Evolutionary conservation across 1,284 basidiomycete genomes (phyloP).

Genomic region (Puccinia coronata): DNA sequence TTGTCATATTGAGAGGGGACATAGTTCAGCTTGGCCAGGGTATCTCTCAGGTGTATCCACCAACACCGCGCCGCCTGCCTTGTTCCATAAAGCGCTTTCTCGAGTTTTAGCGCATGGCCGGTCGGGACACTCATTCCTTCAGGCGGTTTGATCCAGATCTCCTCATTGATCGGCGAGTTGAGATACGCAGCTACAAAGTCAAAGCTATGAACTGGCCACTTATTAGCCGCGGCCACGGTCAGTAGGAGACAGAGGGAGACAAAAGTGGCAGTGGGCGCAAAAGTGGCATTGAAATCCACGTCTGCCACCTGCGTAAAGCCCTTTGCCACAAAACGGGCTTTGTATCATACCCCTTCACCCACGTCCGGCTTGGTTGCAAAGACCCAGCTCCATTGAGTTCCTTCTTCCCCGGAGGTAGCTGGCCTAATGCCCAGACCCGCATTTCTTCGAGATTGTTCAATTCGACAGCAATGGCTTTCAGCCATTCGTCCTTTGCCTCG

Average conservation of each 20-base stretch:
- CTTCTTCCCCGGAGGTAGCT: not conserved
- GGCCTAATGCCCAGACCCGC: not conserved
- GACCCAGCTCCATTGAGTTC: not conserved
- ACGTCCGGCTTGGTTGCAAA: not conserved
- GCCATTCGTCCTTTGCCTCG: too few relatives aligned
- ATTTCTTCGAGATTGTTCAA: not conserved
- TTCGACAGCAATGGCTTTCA: too few relatives aligned
- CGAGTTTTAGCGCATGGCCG: not conserved
- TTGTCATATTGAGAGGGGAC: not conserved
- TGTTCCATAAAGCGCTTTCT: conserved; percentile 26
- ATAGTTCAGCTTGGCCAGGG: not conserved
- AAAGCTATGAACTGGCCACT: conserved; percentile 5
- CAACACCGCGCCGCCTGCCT: conserved; percentile 21
- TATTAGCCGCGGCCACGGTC: not conserved
- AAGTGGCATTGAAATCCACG: not conserved
- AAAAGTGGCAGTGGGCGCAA: conserved; percentile 21
- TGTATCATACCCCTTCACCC: not conserved
- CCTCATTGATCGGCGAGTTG: not conserved
- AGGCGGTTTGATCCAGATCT: conserved; percentile 2
- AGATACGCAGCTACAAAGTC: not conserved
- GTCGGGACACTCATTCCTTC: not conserved
- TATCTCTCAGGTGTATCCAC: not conserved
- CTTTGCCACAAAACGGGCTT: conserved; percentile 1
- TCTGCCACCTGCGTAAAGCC: not conserved
- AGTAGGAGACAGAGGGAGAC: not conserved